phyloP scores from a whole-genome alignment of 176 grass and related monocot genomes.

The Avena sativa region DNA sequence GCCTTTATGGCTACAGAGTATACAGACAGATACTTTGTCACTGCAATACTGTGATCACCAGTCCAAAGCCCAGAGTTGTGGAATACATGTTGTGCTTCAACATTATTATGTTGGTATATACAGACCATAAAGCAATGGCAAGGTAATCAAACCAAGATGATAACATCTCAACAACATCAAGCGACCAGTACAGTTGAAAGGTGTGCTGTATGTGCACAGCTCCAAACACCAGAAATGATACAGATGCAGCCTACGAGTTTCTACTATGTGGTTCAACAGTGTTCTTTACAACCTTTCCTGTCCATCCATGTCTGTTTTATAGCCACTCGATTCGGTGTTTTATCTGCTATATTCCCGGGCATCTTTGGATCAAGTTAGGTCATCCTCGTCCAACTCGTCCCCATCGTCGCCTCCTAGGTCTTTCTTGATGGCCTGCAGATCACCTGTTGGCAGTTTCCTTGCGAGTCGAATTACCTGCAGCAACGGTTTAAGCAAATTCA shows the following conservation, averaged over 20 bases:
- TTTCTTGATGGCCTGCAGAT: conserved; percentile 74
- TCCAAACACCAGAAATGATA: not conserved
- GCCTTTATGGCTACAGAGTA: not conserved
- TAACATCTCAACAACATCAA: not conserved
- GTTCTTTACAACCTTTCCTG: conserved; percentile 31
- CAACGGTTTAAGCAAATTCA: not conserved
- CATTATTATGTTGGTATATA: not conserved
- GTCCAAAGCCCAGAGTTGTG: not conserved
- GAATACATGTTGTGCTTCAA: not conserved
- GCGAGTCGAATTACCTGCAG: conserved; percentile 90
- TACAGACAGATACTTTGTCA: not conserved
- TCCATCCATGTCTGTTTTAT: not conserved
- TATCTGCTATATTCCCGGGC: not conserved
- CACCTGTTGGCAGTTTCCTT: conserved; percentile 86
- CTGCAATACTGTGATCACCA: not conserved
- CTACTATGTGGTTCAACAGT: not conserved
- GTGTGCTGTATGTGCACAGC: not conserved
- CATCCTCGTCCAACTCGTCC: conserved; percentile 81
- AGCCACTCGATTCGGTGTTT: not conserved
- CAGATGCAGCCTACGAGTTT: not conserved
- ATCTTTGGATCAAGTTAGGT: conserved; percentile 70
- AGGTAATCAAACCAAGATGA: not conserved
- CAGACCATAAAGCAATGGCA: not conserved
- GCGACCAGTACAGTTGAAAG: not conserved
- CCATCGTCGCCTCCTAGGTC: conserved; percentile 38